Evolutionary conservation across 2,329 filamentous ascomycete genomes (phyloP), one percentile per base, ranked within the genome.

Genomic region (Canariomyces notabilis): DNA sequence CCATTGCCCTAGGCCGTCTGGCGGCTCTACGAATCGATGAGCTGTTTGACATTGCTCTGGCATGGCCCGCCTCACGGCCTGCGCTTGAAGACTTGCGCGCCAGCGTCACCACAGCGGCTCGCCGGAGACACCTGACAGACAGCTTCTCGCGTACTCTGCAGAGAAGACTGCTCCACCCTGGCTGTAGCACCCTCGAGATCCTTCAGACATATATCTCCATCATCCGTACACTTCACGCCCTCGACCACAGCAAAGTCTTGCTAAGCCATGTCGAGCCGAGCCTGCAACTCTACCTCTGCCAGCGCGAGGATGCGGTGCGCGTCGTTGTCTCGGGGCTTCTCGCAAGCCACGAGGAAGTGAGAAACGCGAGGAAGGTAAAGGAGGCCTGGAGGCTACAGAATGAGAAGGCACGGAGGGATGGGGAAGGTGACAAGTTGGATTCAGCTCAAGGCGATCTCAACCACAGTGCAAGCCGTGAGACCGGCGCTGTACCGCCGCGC

Each of bases 161-260:
- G 48, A 75, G 71, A 42, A 77, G 84, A 12, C 67, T 94, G 6
- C 69, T 93, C 9, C 85, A 91, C 58, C 82, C 87, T 1, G 87
- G 85, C 2, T 76, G 83, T 33, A 89, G 85, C 15, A 90, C 87
- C 1, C 74, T 86, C 3, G 80, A 87, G 50, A 88, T 91, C 26
- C 64, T 91, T 40, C 81, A 83, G 55, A 81, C 85, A 2, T 91
- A 91, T 63, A 87, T 90, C 48, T 82, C 79, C 53, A 84, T 90
- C 68, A 90, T 91, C 50, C 79, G 81, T 48, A 82, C 84, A 0
- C 89, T 90, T 55, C 83, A 87, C 58, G 76, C 79, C 20, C 71
- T 91, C 4, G 87, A 91, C 58, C 77, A 85, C 40, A 87, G 86
- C 40, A 87, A 87, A 51, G 87, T 91, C 1, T 69, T 91, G 6